These are phyloP conservation scores for Chaetomium globosum DNA, from an alignment of 2,329 filamentous ascomycete genomes.

Conservation along the genomic window DNA sequence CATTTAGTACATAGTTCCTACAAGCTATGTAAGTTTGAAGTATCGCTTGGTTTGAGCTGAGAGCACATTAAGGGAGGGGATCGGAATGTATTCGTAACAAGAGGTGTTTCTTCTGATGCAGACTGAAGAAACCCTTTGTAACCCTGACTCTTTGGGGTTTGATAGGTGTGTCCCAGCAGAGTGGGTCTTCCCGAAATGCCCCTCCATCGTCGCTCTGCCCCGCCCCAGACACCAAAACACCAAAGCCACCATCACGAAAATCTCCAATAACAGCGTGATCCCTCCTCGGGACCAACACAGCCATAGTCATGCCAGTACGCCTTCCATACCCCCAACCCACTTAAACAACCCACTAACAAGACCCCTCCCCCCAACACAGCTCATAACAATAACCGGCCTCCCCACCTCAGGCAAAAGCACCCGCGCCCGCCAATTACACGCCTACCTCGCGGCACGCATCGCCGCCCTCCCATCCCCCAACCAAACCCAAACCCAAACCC, in stretches of 20 bases:
- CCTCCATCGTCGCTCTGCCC: slow-evolving; percentile 17
- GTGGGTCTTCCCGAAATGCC: slow-evolving; percentile 9
- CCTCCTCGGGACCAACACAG: neutral
- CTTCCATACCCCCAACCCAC: neutral
- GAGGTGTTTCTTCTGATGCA: too few relatives aligned
- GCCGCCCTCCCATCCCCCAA: slow-evolving; percentile 39
- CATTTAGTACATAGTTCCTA: too few relatives aligned
- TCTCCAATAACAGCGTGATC: neutral
- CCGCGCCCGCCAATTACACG: slow-evolving; percentile 66
- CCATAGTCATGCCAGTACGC: slow-evolving; percentile 31
- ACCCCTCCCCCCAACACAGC: slow-evolving; percentile 45
- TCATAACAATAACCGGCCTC: slow-evolving; percentile 68
- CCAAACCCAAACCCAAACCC: slow-evolving; percentile 22
- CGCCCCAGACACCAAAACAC: slow-evolving; percentile 3
- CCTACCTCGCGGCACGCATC: slow-evolving; percentile 64
- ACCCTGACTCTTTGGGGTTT: neutral
- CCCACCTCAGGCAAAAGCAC: slow-evolving; percentile 71
- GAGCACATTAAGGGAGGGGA: too few relatives aligned
- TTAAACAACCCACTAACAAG: slow-evolving; percentile 3
- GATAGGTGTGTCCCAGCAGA: too few relatives aligned
- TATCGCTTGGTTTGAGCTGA: too few relatives aligned
- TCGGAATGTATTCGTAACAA: too few relatives aligned
- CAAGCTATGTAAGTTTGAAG: too few relatives aligned
- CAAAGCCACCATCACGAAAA: neutral
- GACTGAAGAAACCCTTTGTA: neutral